Evolutionary conservation across 371 early-diverging fungal genomes (phyloP).

Genomic region (Apophysomyces variabilis): DNA sequence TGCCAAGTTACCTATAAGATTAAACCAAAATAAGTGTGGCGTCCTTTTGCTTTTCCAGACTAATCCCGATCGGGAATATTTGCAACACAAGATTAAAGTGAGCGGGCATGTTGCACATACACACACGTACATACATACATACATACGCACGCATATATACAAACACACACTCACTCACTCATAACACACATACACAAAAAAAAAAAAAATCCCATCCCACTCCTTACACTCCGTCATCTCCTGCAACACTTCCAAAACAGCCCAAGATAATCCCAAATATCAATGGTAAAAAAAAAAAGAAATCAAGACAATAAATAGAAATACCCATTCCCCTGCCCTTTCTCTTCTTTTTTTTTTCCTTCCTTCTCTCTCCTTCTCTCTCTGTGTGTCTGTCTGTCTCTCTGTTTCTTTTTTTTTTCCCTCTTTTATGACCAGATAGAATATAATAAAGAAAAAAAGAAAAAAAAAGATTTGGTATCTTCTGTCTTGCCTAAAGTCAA

Average conservation of each 20-base stretch:
- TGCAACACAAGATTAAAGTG: slow-evolving; percentile 31
- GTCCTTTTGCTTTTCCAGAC: slow-evolving; percentile 22
- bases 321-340: background rate
- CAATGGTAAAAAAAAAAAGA: background rate
- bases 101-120: slow-evolving; percentile 22
- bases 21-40: slow-evolving; percentile 32
- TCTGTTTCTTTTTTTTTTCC: slow-evolving; percentile 6
- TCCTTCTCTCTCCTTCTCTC: slow-evolving; percentile 4
- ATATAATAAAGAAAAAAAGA: slow-evolving; percentile 14
- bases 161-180: background rate
- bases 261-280: slow-evolving; percentile 1
- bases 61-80: slow-evolving; percentile 15
- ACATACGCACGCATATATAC: background rate
- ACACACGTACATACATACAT: background rate
- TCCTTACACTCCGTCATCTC: slow-evolving; percentile 5
- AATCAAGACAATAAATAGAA: too few species aligned
- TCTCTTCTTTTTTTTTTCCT: background rate
- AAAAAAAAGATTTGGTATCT: background rate
- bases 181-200: slow-evolving; percentile 3
- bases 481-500: slow-evolving; percentile 67
- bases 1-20: slow-evolving; percentile 59
- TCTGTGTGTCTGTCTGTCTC: background rate
- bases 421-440: slow-evolving; percentile 2
- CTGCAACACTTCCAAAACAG: slow-evolving; percentile 9
- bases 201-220: background rate